Conservation (phyloP, 345 rosid genomes). For the Citrus mangshanensis region DNA sequence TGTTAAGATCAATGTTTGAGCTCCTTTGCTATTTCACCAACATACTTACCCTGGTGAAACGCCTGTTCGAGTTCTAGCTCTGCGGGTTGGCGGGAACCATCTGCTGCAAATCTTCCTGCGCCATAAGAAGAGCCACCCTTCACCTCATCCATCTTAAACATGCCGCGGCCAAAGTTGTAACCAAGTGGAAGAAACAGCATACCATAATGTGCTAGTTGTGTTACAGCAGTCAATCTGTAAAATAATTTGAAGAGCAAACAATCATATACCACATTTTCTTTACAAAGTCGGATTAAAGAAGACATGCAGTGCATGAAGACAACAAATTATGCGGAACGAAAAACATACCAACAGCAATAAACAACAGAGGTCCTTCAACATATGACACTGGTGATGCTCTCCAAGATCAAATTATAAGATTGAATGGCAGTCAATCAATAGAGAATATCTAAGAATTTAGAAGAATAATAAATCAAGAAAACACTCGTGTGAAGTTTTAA, state of each 20-base stretch:
- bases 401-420: not conserved
- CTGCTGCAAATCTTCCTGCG: slow-evolving; percentile 85
- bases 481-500: too few relatives aligned
- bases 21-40: slow-evolving; percentile 70
- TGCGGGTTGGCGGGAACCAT: slow-evolving; percentile 71
- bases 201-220: slow-evolving; percentile 82
- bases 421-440: too few relatives aligned
- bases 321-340: not conserved
- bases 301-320: not conserved
- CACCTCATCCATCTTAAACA: slow-evolving; percentile 86
- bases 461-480: too few relatives aligned
- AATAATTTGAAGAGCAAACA: not conserved
- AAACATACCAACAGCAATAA: not conserved
- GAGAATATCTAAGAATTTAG: too few relatives aligned
- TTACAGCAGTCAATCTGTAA: slow-evolving; percentile 73
- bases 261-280: not conserved
- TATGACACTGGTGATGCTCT: not conserved
- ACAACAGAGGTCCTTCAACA: not conserved
- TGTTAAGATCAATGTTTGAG: slow-evolving; percentile 32
- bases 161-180: slow-evolving; percentile 71
- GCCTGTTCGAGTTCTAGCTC: slow-evolving; percentile 82
- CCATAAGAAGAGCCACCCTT: slow-evolving; percentile 90
- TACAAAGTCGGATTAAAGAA: not conserved
- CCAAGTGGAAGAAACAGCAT: slow-evolving; percentile 86
- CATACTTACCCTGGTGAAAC: slow-evolving; percentile 74